Percentiles rank a stretch among this genome's conserved stretches.
These are phyloP conservation scores for Sugiyamaella floridensis DNA, from an alignment of 805 yeast species.

Conservation along the genomic window DNA sequence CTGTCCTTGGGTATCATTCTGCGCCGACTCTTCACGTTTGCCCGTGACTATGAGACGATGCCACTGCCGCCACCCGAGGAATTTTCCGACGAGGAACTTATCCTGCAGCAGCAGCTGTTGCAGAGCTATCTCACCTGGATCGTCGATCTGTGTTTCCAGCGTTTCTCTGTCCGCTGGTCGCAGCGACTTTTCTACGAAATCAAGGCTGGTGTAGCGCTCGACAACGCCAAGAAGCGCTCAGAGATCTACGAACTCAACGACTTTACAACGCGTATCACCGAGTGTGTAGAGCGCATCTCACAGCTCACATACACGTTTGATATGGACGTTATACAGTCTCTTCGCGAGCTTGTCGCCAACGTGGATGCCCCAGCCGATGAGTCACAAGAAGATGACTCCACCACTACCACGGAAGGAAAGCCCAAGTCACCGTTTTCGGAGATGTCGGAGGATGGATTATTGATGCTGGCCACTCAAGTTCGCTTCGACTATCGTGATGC, in stretches of 20 bases:
- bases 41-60: slow-evolving; percentile 45
- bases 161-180: slow-evolving; percentile 26
- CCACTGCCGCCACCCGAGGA: slow-evolving; percentile 38
- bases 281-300: slow-evolving; percentile 36
- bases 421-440: slow-evolving; percentile 13
- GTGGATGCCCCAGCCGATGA: slow-evolving; percentile 26
- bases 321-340: slow-evolving; percentile 38
- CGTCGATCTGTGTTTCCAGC: slow-evolving; percentile 36
- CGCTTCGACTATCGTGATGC: slow-evolving; percentile 22
- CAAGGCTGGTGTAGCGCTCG: slow-evolving; percentile 24
- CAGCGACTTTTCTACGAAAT: slow-evolving; percentile 30
- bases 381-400: slow-evolving; percentile 27
- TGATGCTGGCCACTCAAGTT: slow-evolving; percentile 29
- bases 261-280: slow-evolving; percentile 26
- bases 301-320: slow-evolving; percentile 61
- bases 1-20: slow-evolving; percentile 38
- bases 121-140: slow-evolving; percentile 54
- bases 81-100: slow-evolving; percentile 34
- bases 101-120: slow-evolving; percentile 56
- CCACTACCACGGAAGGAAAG: neutral
- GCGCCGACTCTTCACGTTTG: slow-evolving; percentile 53
- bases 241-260: slow-evolving; percentile 24
- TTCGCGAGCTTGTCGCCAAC: slow-evolving; percentile 35
- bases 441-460: slow-evolving; percentile 29
- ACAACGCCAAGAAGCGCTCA: slow-evolving; percentile 17